Evolutionary conservation across 208 protist genomes (phyloP).

Genomic region (Crithidia sp.): DNA sequence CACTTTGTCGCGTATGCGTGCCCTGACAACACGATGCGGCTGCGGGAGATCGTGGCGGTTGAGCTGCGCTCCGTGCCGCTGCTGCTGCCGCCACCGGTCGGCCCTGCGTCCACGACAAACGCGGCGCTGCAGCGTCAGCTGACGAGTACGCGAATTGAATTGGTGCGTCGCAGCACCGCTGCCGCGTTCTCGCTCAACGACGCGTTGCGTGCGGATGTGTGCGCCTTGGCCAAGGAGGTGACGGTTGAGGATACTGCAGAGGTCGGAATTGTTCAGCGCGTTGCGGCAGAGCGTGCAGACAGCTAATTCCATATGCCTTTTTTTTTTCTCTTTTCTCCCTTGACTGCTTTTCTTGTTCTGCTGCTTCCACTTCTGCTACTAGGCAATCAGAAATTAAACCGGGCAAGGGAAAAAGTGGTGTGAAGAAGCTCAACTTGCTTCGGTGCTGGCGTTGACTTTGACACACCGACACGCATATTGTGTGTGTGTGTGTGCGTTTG

Average conservation of each 20-base stretch:
- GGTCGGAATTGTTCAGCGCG: too few relatives aligned
- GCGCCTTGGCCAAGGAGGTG: background rate
- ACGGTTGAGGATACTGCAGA: background rate
- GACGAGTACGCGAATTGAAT: slow-evolving; percentile 2
- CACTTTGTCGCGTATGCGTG: slow-evolving; percentile 60
- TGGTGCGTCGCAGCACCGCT: background rate
- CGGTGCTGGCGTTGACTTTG: too few relatives aligned
- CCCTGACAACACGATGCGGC: slow-evolving; percentile 33
- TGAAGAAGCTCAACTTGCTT: too few relatives aligned
- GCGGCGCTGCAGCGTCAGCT: background rate
- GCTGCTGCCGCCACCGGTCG: background rate
- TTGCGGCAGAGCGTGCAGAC: too few relatives aligned
- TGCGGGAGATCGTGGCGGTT: slow-evolving; percentile 61
- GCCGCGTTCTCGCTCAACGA: slow-evolving; percentile 13
- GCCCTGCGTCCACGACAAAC: background rate
- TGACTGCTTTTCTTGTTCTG: slow-evolving; percentile 3
- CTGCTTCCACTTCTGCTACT: background rate
- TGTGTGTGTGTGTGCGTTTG: too few relatives aligned
- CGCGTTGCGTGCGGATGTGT: background rate
- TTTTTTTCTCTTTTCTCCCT: background rate
- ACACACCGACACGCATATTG: too few relatives aligned
- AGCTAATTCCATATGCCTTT: background rate
- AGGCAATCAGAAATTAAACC: background rate
- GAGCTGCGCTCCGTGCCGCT: slow-evolving; percentile 54
- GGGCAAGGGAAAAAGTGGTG: too few relatives aligned